Evolutionary conservation across 345 rosid species (phyloP), one percentile per base, ranked within the genome.

Genomic region (Brassica incana): DNA sequence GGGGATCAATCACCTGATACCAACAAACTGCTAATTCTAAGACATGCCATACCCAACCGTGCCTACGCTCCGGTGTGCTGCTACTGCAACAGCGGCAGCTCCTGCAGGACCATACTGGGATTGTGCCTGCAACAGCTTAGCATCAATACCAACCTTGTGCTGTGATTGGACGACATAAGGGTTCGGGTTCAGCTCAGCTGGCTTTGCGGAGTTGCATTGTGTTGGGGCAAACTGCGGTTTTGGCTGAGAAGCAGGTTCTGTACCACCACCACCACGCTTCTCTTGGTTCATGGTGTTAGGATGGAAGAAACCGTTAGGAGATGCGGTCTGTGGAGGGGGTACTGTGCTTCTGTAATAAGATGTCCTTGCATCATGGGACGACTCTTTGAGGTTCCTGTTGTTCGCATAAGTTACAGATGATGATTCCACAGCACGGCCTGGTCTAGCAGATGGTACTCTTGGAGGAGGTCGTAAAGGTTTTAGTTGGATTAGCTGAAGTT

Each of bases 61-160:
- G 30, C 87, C 90, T 14, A 85, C 78, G 78, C 85, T 95, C 84
- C 91, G 79, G 78, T 86, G 97, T 71, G 93, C 96, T 20, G 94
- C 91, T 27, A 91, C 91, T 18, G 94, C 94, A 27, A 91, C 97
- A 0, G 93, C 96, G 0, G 92, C 96, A 2, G 91, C 94, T 48
- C 91, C 91, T 7, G 82, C 93, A 1, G 92, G 90, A 48, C 94
- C 94, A 23, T 85, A 91, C 84, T 93, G 92, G 67, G 98, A 82
- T 76, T 95, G 98, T 36, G 97, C 97, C 80, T 93, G 97, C 52
- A 91, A 80, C 80, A 93, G 85, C 83, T 93, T 89, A 9, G 98
- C 91, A 74, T 95, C 98, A 18, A 91, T 89, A 66, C 86, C 89
- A 67, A 80, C 76, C 81, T 86, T 86, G 32, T 82, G 75, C 67